Evolutionary conservation across 2,329 filamentous ascomycete genomes (phyloP), one percentile per base, ranked within the genome.

Genomic region (Stachybotrys chartarum): DNA sequence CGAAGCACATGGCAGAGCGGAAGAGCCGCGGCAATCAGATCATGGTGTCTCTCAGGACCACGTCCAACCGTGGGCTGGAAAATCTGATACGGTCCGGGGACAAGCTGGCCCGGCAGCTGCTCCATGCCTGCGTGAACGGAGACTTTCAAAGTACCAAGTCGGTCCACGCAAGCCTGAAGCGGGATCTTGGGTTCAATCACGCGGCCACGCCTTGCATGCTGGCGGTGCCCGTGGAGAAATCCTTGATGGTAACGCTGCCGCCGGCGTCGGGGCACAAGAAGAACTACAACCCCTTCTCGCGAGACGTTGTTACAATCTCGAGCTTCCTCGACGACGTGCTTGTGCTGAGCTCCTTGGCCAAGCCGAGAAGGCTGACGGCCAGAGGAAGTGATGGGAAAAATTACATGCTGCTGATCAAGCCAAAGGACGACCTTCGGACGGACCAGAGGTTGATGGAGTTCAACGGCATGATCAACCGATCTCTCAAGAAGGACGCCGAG

Each of bases 371-470:
- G 62, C 83, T 99, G 54, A 94, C 85, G 16, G 89, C 94, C 7
- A 83, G 90, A 54, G 94, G 93, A 0, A 93, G 90, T 0, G 91
- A 99, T 70, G 94, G 95, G 7, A 88, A 87, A 56, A 80, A 81
- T 17, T 99, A 99, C 69, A 90, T 90, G 60, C 82, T 99, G 7
- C 80, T 99, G 55, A 95, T 96, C 76, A 99, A 99, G 67, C 95
- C 94, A 8, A 97, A 97, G 70, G 94, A 99, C 68, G 95, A 99
- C 69, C 81, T 99, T 30, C 88, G 94, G 52, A 99, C 96, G 61
- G 95, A 99, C 65, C 93, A 97, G 70, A 90, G 94, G 53, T 84
- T 99, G 18, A 99, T 99, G 92, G 95, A 99, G 68, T 99, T 99
- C 78, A 99, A 97, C 69, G 86, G 88, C 50, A 94, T 97, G 83